Percentiles rank a stretch among this genome's conserved stretches.
These are phyloP conservation scores for Ophiostoma ulmi DNA, from an alignment of 2,329 filamentous ascomycete genomes.

Conservation along the genomic window DNA sequence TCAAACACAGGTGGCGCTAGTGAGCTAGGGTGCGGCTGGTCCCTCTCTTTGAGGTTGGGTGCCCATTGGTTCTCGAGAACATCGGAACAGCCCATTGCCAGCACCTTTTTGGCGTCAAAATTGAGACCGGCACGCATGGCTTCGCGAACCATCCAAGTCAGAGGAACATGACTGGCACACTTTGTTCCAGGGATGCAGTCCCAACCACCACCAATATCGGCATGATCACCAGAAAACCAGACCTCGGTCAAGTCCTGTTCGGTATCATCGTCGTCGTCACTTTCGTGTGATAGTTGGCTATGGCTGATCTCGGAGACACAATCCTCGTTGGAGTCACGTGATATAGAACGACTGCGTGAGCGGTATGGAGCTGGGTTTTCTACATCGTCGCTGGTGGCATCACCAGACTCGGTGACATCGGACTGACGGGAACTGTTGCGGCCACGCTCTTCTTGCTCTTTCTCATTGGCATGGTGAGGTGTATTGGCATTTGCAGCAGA, in stretches of 20 bases:
- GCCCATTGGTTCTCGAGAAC: conserved; percentile 33
- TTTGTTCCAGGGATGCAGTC: conserved; percentile 52
- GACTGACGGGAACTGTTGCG: neutral
- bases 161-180: conserved; percentile 58
- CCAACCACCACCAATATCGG: conserved; percentile 73
- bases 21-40: neutral
- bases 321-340: neutral
- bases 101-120: conserved; percentile 65
- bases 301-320: neutral
- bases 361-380: neutral
- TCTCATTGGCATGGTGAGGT: neutral
- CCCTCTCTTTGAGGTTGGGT: conserved; percentile 5
- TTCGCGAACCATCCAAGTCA: conserved; percentile 62
- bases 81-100: conserved; percentile 58
- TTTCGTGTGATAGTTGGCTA: conserved; percentile 27
- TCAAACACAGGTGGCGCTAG: neutral
- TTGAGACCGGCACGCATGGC: conserved; percentile 59
- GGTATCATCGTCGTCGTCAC: conserved; percentile 42
- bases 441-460: neutral
- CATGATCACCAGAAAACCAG: conserved; percentile 75
- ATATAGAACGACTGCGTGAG: neutral
- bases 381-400: neutral
- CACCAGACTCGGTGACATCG: neutral
- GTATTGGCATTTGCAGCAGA: neutral
- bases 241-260: conserved; percentile 73